phyloP scores from a whole-genome alignment of 371 early-diverging fungal genomes.

The Thermomucor indicae-seudaticae region DNA sequence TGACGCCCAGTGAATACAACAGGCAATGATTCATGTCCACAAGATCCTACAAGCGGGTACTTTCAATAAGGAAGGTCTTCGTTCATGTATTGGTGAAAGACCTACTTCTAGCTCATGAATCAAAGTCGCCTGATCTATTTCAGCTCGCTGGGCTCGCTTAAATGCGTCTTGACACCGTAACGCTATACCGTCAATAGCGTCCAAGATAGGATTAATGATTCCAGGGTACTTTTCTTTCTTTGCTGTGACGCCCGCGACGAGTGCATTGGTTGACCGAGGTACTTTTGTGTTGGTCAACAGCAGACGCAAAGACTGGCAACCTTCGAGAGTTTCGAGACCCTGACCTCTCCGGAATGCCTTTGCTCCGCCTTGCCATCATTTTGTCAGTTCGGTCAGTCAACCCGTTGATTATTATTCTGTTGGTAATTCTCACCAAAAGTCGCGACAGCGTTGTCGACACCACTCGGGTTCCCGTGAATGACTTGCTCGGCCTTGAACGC shows the following conservation, averaged over 20 bases:
- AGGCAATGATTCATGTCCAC: slow-evolving; percentile 83
- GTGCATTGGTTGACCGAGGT: slow-evolving; percentile 81
- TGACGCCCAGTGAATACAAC: slow-evolving; percentile 72
- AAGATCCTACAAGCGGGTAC: slow-evolving; percentile 46
- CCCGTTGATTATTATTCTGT: no score
- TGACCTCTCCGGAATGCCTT: slow-evolving; percentile 52
- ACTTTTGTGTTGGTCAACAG: slow-evolving; percentile 85
- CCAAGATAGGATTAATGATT: slow-evolving; percentile 69
- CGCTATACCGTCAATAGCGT: slow-evolving; percentile 71
- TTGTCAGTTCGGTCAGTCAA: no score
- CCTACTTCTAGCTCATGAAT: slow-evolving; percentile 38
- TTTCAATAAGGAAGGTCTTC: no score
- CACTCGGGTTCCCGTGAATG: slow-evolving; percentile 94
- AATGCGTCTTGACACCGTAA: slow-evolving; percentile 47
- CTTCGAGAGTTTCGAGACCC: slow-evolving; percentile 35
- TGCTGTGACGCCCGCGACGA: slow-evolving; percentile 78
- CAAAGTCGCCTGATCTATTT: slow-evolving; percentile 9
- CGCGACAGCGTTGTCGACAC: slow-evolving; percentile 90
- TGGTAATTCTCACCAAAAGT: slow-evolving; percentile 70
- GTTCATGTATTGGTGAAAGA: no score
- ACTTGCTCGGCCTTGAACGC: slow-evolving; percentile 91
- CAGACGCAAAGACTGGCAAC: slow-evolving; percentile 67
- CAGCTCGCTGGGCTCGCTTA: slow-evolving; percentile 7
- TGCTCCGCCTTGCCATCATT: slow-evolving; percentile 39
- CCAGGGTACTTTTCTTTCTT: slow-evolving; percentile 60